phyloP scores from a whole-genome alignment of 768 basidiomycete genomes.

The Leccinum obscurum region DNA sequence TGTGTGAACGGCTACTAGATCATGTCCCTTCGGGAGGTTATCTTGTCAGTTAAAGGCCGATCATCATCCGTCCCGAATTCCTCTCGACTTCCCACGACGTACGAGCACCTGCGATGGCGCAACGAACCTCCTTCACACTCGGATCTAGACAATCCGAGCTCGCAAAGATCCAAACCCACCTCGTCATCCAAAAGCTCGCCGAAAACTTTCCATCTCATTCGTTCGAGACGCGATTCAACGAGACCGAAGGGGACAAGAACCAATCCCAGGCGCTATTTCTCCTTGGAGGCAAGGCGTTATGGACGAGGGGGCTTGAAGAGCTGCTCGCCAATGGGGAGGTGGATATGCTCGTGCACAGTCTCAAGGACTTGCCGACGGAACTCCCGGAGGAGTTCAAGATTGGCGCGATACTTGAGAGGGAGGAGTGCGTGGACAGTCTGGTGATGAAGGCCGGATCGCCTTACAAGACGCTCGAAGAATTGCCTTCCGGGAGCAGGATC shows the following conservation, averaged over 20 bases:
- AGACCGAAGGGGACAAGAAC: constrained; percentile 84
- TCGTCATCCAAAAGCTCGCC: constrained; percentile 66
- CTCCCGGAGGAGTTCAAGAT: constrained; percentile 84
- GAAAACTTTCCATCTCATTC: constrained; percentile 49
- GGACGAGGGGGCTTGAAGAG: constrained; percentile 97
- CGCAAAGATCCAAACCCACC: constrained; percentile 87
- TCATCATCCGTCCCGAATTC: not conserved
- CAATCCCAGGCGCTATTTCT: constrained; percentile 87
- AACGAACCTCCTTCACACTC: constrained; percentile 57
- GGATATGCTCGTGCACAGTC: constrained; percentile 90
- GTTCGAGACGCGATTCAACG: constrained; percentile 61
- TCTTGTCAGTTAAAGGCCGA: not conserved
- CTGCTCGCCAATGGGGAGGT: constrained; percentile 68
- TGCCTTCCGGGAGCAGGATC: constrained; percentile 88
- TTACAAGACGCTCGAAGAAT: constrained; percentile 75
- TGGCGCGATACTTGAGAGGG: constrained; percentile 81
- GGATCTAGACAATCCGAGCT: constrained; percentile 89
- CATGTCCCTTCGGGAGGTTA: no score
- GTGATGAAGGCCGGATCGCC: constrained; percentile 74
- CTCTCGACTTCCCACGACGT: not conserved
- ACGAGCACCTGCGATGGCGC: constrained; percentile 14
- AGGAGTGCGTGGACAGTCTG: constrained; percentile 86
- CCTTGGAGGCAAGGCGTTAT: constrained; percentile 87
- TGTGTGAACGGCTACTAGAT: not conserved
- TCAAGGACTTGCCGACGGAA: constrained; percentile 92